Base-by-base conservation (phyloP, 2,329 filamentous ascomycete species). In the Beauveria asiatica region DNA sequence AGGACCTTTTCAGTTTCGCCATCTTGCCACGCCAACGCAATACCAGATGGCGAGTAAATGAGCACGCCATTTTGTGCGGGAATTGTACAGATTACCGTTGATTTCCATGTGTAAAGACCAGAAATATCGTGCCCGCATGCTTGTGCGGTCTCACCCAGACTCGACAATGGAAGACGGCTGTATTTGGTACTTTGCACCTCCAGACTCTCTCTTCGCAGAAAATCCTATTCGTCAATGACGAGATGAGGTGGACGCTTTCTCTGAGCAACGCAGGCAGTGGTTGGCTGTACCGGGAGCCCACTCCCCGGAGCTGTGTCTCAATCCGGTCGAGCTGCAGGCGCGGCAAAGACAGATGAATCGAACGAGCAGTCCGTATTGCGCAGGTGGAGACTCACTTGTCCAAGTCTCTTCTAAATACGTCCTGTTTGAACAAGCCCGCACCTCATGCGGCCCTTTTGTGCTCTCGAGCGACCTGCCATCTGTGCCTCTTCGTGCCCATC, bases 251-350 rank as follows among this genome's bases (percentile, higher is more conserved):
- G 55, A 23, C 44, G 30, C 21, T 42, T 5, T 5, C n/a, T 17
- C n/a, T 42, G 16, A 10, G 45, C 45, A 42, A 16, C 13, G 6
- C 23, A 27, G 6, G 21, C 33, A 6, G 9, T 50, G 55, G 21
- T 37, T 58, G 56, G 25, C 42, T 37, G 25, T 39, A 25, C 19
- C 11, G 37, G 2, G 10, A 51, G 45, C 39, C 45, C 57, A 37
- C 41, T 37, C 39, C 11, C 41, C 48, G 49, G 57, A 53, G 57
- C 23, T 52, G 48, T 59, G 48, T 46, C 57, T 59, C 48, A 49
- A 53, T 59, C 25, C 46, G 37, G 49, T 46, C 25, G 37, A 39
- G 19, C 21, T 42, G 57, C 46, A 39, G 56, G 48, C 46, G 56
- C 45, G 27, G 56, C 56, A 59, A 48, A 25, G 21, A 33, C 49